Conservation (phyloP, 331 rosid genomes). For the Arachis monticola region DNA sequence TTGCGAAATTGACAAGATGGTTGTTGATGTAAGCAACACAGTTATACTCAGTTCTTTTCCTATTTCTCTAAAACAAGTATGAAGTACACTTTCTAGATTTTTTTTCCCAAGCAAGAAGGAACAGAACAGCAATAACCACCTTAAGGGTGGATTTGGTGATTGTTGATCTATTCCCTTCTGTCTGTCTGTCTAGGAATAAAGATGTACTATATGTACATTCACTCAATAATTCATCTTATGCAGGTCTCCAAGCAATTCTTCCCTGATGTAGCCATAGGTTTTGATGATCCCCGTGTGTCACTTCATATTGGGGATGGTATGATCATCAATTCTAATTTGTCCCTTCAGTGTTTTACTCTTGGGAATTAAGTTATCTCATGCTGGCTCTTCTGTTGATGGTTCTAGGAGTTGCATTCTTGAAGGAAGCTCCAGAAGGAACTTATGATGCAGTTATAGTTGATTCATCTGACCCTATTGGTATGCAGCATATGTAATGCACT, state of each 20-base stretch:
- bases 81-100: too few species aligned
- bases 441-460: constrained; percentile 98
- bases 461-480: constrained; percentile 98
- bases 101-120: too few species aligned
- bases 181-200: background rate
- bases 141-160: background rate
- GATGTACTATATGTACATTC: constrained; percentile 6
- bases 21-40: constrained; percentile 62
- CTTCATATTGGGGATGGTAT: constrained; percentile 96
- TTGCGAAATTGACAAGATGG: constrained; percentile 99
- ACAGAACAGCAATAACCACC: too few species aligned
- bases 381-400: constrained; percentile 37
- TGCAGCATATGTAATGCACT: constrained; percentile 8
- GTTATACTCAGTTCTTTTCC: constrained; percentile 31
- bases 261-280: constrained; percentile 88
- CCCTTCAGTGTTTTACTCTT: constrained; percentile 2
- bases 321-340: constrained; percentile 29
- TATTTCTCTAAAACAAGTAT: background rate
- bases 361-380: constrained; percentile 17
- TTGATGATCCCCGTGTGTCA: constrained; percentile 81
- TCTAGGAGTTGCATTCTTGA: constrained; percentile 94
- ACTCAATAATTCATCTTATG: constrained; percentile 14
- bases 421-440: constrained; percentile 79
- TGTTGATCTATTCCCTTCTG: constrained; percentile 1
- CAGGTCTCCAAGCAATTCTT: constrained; percentile 90